Percentiles rank a stretch among this genome's conserved stretches.
Evolutionary conservation across 805 yeast species (phyloP).

Genomic region (Yarrowia porcina): DNA sequence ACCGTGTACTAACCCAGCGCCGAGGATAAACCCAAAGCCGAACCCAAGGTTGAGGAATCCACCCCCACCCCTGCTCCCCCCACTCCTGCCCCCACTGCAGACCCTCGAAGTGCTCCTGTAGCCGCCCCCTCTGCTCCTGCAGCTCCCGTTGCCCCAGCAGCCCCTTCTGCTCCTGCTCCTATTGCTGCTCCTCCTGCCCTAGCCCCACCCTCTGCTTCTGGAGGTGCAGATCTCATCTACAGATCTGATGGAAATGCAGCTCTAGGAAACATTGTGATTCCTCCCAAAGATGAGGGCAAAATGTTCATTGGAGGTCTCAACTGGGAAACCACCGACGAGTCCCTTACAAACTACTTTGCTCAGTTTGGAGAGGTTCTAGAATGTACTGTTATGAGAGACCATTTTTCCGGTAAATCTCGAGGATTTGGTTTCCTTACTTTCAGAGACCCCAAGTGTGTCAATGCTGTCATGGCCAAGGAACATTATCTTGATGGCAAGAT

Average conservation of each 20-base stretch:
- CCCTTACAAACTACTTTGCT: constrained; percentile 73
- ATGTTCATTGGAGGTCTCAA: constrained; percentile 96
- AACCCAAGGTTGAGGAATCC: constrained; percentile 17
- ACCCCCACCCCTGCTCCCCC: constrained; percentile 26
- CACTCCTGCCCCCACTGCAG: constrained; percentile 28
- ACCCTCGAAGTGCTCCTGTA: constrained; percentile 28
- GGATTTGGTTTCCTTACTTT: constrained; percentile 95
- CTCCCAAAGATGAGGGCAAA: constrained; percentile 72
- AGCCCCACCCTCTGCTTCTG: neutral
- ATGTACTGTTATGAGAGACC: constrained; percentile 89
- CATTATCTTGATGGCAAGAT: constrained; percentile 93
- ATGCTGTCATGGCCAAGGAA: constrained; percentile 77
- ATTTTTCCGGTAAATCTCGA: constrained; percentile 79
- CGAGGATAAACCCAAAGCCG: constrained; percentile 33
- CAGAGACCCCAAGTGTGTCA: constrained; percentile 75
- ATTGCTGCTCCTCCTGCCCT: neutral
- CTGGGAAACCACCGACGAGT: constrained; percentile 96
- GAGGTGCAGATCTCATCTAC: constrained; percentile 9
- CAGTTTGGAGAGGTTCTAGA: constrained; percentile 88
- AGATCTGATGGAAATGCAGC: constrained; percentile 13
- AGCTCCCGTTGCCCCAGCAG: constrained; percentile 17
- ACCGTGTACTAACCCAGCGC: constrained; percentile 33
- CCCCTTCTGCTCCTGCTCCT: neutral
- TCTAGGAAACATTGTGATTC: constrained; percentile 47
- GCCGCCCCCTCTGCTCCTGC: constrained; percentile 28